Base-by-base conservation (phyloP, 2,329 filamentous ascomycete species). In the Aciculosporium take region DNA sequence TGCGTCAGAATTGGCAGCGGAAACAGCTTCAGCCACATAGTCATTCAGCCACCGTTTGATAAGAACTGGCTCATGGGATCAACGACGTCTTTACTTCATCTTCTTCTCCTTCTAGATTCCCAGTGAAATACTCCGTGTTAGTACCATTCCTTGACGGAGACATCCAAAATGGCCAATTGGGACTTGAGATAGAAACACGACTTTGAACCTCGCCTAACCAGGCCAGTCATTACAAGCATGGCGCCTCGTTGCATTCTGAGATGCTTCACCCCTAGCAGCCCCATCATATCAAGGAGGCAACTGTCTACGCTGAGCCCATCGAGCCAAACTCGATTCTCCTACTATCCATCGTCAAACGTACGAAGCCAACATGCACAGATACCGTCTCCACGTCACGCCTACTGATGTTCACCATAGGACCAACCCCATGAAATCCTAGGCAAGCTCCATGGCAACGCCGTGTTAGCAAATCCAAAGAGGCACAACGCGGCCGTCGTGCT, bases 401-500 rank as follows among this genome's bases (percentile, higher is more conserved):
- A 15, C 3, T 35, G 9, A 18, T 8, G 20, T 5, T 40, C 17
- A 18, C 7, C 13, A 25, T 23, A 53, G 51, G 33, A 45, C 32
- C 43, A 45, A 4, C 40, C 47, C 21, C 27, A 23, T 8, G 41
- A 48, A 17, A 42, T 56, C 27, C 45, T 55, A 34, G 42, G 42
- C 38, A 45, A 49, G 20, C 44, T 56, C 17, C 41, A 40, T n/a
- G 35, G 45, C 30, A 50, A 53, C 38, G 44, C 52, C 32, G 42
- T 53, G 23, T 39, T 60, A 21, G 36, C 49, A 27, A 62, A 61
- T 23, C 46, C 52, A 21, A 37, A 45, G n/a, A 44, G 44, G 9
- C 56, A 60, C 31, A 49, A 69, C 47, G 66, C 64, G 6, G 65
- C 66, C 13, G 63, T 74, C 18, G 57, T 77, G 15, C 58, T 77